Evolutionary conservation across 169 alveolate genomes (phyloP), one percentile per base, ranked within the genome.

Genomic region (Cryptosporidium tyzzeri): DNA sequence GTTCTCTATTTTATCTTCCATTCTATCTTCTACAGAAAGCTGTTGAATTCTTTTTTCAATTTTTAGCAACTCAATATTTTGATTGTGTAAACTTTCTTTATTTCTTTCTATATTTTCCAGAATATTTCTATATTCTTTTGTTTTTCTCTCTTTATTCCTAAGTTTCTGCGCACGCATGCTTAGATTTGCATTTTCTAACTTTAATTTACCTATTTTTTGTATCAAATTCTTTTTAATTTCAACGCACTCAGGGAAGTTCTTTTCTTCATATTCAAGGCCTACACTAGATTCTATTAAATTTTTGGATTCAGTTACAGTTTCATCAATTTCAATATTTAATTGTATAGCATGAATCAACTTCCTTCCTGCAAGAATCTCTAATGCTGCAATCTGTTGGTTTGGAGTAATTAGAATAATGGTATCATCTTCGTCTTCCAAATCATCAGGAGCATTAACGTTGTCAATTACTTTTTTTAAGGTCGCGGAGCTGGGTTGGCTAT

Each of bases 161-260:
- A 73, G 70, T 59, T 73, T 73, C 39, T 73, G 68, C 18, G 71
- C 86, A 23, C n/a, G 48, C 4, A 62, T 2, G 18, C 39, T 73
- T 61, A 73, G 21, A 53, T 73, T 73, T 9, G 86, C 86, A 35
- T 51, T 73, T 41, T 73, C 86, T n/a, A 73, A 59, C 41, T 73
- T 73, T 29, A 73, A 26, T 16, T 51, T 41, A 35, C 86, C 70
- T 18, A 73, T 73, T 37, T 73, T 73, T 12, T 55, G 86, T 55
- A 53, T 73, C 23, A 59, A 33, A 33, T 73, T 41, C 33, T 73
- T 59, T 37, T 59, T 73, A 10, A 55, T 53, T 55, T 73, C 86
- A 18, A 55, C 21, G 23, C 86, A 73, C 33, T 73, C 70, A 4
- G 33, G 44, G 9, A 73, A 23, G 18, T 39, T 35, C 55, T 37